Conservation (phyloP, 345 rosid genomes). For the Salix exigua region DNA sequence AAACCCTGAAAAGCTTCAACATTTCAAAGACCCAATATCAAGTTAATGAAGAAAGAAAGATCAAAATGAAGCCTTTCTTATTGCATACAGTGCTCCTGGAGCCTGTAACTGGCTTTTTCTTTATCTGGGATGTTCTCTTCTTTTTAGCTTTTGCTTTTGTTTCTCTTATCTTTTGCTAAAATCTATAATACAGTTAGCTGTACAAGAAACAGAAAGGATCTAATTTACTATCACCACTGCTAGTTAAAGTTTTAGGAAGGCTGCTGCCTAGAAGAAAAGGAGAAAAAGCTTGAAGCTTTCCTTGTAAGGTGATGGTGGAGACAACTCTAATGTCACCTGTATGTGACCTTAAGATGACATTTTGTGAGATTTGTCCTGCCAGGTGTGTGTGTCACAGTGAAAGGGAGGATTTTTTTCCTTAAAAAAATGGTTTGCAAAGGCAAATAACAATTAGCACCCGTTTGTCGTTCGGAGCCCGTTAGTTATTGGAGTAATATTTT, state of each 20-base stretch:
- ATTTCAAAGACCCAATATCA: slow-evolving; percentile 18
- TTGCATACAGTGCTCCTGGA: no score
- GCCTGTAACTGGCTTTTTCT: background rate
- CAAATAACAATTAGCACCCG: no score
- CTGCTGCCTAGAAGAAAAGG: no score
- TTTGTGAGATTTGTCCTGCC: background rate
- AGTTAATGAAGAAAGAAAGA: background rate
- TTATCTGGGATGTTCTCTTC: background rate
- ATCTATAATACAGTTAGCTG: background rate
- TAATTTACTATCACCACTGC: no score
- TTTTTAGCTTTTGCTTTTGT: background rate
- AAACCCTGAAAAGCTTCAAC: slow-evolving; percentile 39
- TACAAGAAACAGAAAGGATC: background rate
- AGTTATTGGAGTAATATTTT: no score
- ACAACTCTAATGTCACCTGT: background rate
- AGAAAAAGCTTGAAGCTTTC: background rate
- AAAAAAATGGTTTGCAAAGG: no score
- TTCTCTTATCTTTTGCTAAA: background rate
- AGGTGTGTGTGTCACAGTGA: background rate
- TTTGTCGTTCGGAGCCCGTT: no score
- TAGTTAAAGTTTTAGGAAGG: no score
- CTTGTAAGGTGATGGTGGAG: background rate
- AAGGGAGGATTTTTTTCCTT: background rate
- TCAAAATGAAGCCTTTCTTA: background rate
- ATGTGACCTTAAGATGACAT: background rate